Base-by-base conservation (phyloP, 2,329 filamentous ascomycete genomes). In the Sclerotinia glacialis region DNA sequence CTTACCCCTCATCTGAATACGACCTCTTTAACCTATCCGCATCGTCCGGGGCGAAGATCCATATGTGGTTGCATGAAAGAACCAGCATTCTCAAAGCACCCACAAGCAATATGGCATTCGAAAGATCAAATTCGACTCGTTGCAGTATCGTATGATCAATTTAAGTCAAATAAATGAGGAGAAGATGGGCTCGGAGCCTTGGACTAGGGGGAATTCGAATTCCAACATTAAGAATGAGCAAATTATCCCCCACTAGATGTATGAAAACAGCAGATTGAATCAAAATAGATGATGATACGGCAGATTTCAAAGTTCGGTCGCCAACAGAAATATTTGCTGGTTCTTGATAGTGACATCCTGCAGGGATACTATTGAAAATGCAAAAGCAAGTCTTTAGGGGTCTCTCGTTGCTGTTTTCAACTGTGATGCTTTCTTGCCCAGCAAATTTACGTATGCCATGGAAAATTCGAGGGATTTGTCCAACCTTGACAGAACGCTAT, bases 401-500 rank as follows among this genome's bases (percentile, higher is more conserved):
- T 37, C 14, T 60, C 4, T 21, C 14, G n/a, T 34, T 23, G 6
- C 11, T 60, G 52, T 3, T 37, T 37, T 26, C 28, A n/a, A 26
- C 11, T 28, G 47, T 37, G 2, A 49, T 60, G 28, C 31, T 18
- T 47, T 37, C 12, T 26, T 49, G 44, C 58, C 58, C 44, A 28
- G 44, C 58, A 60, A 59, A n/a, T 60, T n/a, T 60, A 44, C 58
- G 58, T 37, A 47, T 60, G 12, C 14, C n/a, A 49, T 49, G 42
- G 58, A 18, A 47, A 47, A 5, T 34, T 42, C 26, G 18, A 37
- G 7, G 26, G 16, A 12, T 60, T 37, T 47, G 56, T 47, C 44
- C 12, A 16, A 60, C n/a, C 28, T 49, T 60, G 44, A 44, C 52
- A 2, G 16, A 34, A 12, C 14, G 28, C 21, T 18, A 60, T 23